These are phyloP conservation scores for Echria macrotheca DNA, from an alignment of 495 filamentous ascomycete genomes.

Conservation along the genomic window DNA sequence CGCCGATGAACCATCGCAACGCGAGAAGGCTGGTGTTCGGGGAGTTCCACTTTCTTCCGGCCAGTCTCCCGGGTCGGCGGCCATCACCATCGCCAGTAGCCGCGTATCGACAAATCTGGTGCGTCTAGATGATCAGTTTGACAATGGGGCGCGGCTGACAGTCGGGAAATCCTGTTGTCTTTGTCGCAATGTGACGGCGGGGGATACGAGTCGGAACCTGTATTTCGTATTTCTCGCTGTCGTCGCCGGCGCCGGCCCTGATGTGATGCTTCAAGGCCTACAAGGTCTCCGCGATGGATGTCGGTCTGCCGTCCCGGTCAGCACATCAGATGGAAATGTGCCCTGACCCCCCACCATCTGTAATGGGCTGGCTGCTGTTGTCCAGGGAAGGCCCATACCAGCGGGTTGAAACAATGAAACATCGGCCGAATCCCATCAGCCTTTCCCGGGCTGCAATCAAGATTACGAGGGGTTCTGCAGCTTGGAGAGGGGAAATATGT, in stretches of 20 bases:
- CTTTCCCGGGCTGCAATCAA: conserved; percentile 6
- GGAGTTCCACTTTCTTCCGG: not conserved
- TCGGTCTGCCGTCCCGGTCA: not conserved
- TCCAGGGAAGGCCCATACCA: too few species aligned
- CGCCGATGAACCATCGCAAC: not conserved
- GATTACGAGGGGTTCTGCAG: conserved; percentile 14
- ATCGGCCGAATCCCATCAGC: conserved; percentile 5
- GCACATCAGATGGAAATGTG: too few species aligned
- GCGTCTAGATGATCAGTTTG: too few species aligned
- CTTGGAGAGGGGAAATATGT: too few species aligned
- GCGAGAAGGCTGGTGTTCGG: not conserved
- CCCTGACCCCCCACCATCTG: too few species aligned
- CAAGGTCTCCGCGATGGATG: not conserved
- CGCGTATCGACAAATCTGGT: too few species aligned
- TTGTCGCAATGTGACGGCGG: not conserved
- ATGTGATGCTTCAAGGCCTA: not conserved
- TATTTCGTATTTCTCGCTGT: too few species aligned
- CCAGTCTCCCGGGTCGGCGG: not conserved
- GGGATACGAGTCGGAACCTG: too few species aligned
- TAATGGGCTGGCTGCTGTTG: too few species aligned
- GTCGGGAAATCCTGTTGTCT: not conserved
- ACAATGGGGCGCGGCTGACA: too few species aligned
- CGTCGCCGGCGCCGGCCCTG: too few species aligned
- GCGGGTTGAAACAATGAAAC: conserved; percentile 9
- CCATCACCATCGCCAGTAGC: not conserved